Base-by-base conservation (phyloP, 108 stramenopile genomes). In the Mayamaea pseudoterrestris region DNA sequence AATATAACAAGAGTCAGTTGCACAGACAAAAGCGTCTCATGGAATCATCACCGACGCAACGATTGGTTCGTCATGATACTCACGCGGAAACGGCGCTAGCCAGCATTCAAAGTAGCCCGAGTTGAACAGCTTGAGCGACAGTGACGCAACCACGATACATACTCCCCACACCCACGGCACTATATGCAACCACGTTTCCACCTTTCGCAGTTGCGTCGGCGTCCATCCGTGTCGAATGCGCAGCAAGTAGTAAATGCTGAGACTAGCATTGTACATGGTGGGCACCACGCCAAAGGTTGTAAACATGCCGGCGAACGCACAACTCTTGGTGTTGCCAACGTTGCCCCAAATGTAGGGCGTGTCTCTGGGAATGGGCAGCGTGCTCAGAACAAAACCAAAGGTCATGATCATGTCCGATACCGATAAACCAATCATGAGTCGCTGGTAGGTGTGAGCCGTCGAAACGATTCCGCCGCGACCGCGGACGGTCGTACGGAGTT, bases 291-390 rank as follows among this genome's bases (percentile, higher is more conserved):
- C 63, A 25, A 62, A 31, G 30, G 65, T 58, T 14, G 53, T 52
- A 30, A 74, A 58, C 18, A 64, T 69, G n/a, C 73, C 73, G 46
- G 69, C 68, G 6, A 44, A 32, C 3, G 13, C 57, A 41, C 69
- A 70, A 1, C 57, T 54, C 16, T 35, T 28, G 0, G 27, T 25
- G 23, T 48, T 70, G 17, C 55, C 55, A 12, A 47, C 16, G 23
- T 29, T 14, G 7, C n/a, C 30, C 45, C 45, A 47, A 5, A 57
- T 47, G 4, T 14, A 14, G 8, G 23, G 18, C 9, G 31, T 37
- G 3, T 18, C 6, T 14, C n/a, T 23, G 2, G 68, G 68, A 25
- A 61, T 50, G 12, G 61, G 46, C 55, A 46, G 54, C 12, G 68
- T 61, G 6, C 27, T 17, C 24, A 58, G 5, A 26, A 53, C 43